Evolutionary conservation across 148 eudicot species (phyloP), one percentile per base, ranked within the genome.

Genomic region (Gaultheria prostrata): DNA sequence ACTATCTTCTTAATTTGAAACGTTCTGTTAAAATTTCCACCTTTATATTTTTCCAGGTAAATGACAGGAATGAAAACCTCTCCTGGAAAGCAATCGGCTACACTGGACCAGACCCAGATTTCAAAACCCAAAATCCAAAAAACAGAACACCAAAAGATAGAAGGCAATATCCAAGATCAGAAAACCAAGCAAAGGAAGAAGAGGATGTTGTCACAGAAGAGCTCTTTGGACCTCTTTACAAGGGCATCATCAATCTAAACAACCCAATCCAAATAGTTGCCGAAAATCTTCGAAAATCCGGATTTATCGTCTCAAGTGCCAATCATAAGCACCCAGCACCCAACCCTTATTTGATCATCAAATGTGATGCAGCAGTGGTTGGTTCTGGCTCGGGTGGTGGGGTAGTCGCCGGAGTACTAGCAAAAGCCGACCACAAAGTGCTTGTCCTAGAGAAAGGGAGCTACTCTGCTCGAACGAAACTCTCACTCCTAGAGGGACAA

Each of bases 361-460:
- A 85, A 70, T 94, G 98, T 51, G 96, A 94, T 24, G 98, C 79
- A 0, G 96, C 92, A 0, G 93, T 94, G 11, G 89, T 94, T 0
- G 98, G 98, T 1, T 93, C 98, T 0, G 98, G 98, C 48, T 89
- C 93, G 0, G 98, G 98, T 0, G 98, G 96, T 1, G 94, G 98
- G 0, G 90, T 94, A 1, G 87, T 88, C 6, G 96, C 95, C 0
- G 98, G 98, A 5, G 87, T 91, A 39, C 86, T 94, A 35, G 94
- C 98, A 3, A 82, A 90, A 45, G 92, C 96, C 0, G 98, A 95
- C 6, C 90, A 92, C 86, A 92, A 92, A 87, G 98, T 94, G 3
- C 43, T 93, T n/a, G 96, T 94, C 51, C 1, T 94, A 11, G 98
- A 94, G 45, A 91, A 94, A 85, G 98, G 98, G 15, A 87, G 86